A percentile compares a stretch with the other conserved stretches of the same genome.
These are phyloP conservation scores for Oenanthe sinensis DNA, from an alignment of 129 eudicot species.

Conservation along the genomic window DNA sequence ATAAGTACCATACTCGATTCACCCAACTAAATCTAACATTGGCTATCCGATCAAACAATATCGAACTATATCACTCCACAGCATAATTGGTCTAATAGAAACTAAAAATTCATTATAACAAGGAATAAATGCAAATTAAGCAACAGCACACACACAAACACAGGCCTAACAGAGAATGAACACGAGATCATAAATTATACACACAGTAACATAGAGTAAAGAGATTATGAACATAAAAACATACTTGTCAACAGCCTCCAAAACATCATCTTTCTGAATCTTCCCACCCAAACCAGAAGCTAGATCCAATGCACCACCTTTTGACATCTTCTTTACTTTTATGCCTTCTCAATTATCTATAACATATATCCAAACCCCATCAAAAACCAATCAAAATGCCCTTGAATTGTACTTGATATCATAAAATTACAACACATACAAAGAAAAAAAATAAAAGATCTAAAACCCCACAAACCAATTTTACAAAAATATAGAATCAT, in stretches of 20 bases:
- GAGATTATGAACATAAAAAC: not conserved
- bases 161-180: not conserved
- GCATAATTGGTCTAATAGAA: too few relatives aligned
- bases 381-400: not conserved
- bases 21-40: not conserved
- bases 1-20: not conserved
- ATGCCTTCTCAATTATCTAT: not conserved
- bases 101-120: too few relatives aligned
- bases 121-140: not conserved
- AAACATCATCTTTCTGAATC: slow-evolving; percentile 65
- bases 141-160: too few relatives aligned
- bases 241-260: slow-evolving; percentile 79
- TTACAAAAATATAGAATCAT: too few relatives aligned
- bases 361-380: not conserved
- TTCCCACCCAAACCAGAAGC: slow-evolving; percentile 81
- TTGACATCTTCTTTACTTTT: slow-evolving; percentile 37
- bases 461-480: not conserved
- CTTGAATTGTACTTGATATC: too few relatives aligned
- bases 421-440: too few relatives aligned
- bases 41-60: not conserved
- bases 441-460: not conserved
- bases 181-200: not conserved
- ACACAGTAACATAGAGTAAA: not conserved
- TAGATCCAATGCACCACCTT: slow-evolving; percentile 72
- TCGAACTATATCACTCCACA: not conserved